Base-by-base conservation (phyloP, 2,329 filamentous ascomycete genomes). In the Arthroderma uncinatum region DNA sequence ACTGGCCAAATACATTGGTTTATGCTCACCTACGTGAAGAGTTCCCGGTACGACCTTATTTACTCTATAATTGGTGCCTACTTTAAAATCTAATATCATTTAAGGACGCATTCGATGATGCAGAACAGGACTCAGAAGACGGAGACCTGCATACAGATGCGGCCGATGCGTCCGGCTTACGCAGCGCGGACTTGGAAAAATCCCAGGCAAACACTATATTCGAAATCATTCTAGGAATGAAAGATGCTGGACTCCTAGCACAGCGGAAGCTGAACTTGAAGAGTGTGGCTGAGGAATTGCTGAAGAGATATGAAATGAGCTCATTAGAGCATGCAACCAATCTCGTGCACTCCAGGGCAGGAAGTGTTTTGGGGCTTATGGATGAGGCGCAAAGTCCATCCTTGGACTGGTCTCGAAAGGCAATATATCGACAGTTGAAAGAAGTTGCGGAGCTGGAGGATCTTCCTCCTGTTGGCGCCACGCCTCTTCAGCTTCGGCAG, bases 1-100 rank as follows among this genome's bases (percentile, higher is more conserved):
- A 75, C 54, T 78, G 76, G 76, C 66, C 67, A 6, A 68, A 69
- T 36, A 74, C 73, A 7, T 70, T 70, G 59, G 63, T 77, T 4
- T 75, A 74, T 62, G 66, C 69, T 47, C 73, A 77, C 63, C 66
- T 77, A 21, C 70, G 69, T 23, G 68, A 73, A 50, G 72, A 73
- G 52, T 76, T 74, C 60, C 64, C 68, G 40, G 74, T 76, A 63
- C 60, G 67, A 60, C 4, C 30, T 2, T 56, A 1, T 16, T 23
- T 19, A 21, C 4, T 53, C 12, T 9, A 23, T 52, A 50, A 56
- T 25, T 7, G 1, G 14, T 5, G 34, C 14, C 37, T n/a, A 2
- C 16, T 19, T 16, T 33, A 19, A 5, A 2, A 47, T 14, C 53
- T 60, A 39, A 60, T 39, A 30, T 14, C 5, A 19, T 19, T 57